A percentile compares a stretch with the other conserved stretches of the same genome.
phyloP scores from a whole-genome alignment of 2,329 filamentous ascomycete genomes.

The Exophiala viscosa region DNA sequence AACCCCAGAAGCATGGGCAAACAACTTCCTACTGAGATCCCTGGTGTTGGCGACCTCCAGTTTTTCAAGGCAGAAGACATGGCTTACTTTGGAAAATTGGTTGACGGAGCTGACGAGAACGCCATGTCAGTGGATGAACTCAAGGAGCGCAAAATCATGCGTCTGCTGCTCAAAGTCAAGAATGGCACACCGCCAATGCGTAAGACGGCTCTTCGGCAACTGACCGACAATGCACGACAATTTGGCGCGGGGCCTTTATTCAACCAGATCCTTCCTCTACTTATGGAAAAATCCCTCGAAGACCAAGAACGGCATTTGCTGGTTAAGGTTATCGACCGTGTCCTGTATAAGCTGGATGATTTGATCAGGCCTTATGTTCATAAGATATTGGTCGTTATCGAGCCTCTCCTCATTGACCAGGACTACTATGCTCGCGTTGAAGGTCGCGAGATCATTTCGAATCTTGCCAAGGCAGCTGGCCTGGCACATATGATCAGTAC shows the following conservation, averaged over 20 bases:
- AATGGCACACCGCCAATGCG: slow-evolving; percentile 98
- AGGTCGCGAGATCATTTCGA: slow-evolving; percentile 97
- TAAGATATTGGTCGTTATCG: slow-evolving; percentile 97
- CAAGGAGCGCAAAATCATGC: slow-evolving; percentile 98
- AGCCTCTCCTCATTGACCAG: slow-evolving; percentile 97
- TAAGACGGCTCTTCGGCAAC: slow-evolving; percentile 93
- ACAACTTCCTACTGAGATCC: slow-evolving; percentile 90
- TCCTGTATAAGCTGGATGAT: slow-evolving; percentile 97
- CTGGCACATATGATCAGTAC: slow-evolving; percentile 99
- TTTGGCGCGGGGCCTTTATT: slow-evolving; percentile 93
- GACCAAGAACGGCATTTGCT: slow-evolving; percentile 97
- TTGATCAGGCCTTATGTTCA: slow-evolving; percentile 94
- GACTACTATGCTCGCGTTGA: slow-evolving; percentile 99
- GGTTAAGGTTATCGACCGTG: slow-evolving; percentile 98
- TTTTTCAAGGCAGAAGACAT: slow-evolving; percentile 99
- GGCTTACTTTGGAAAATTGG: slow-evolving; percentile 96
- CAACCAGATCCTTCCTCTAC: slow-evolving; percentile 90
- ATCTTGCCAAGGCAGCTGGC: slow-evolving; percentile 92
- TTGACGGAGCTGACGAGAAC: slow-evolving; percentile 90
- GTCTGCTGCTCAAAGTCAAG: slow-evolving; percentile 94
- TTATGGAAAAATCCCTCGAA: slow-evolving; percentile 98
- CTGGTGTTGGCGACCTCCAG: slow-evolving; percentile 89
- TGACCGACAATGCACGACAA: slow-evolving; percentile 94
- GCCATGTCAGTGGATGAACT: slow-evolving; percentile 88
- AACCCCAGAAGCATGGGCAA: slow-evolving; percentile 78